Evolutionary conservation across 2,329 filamentous ascomycete species (phyloP).

Genomic region (Penicillium concentricum): DNA sequence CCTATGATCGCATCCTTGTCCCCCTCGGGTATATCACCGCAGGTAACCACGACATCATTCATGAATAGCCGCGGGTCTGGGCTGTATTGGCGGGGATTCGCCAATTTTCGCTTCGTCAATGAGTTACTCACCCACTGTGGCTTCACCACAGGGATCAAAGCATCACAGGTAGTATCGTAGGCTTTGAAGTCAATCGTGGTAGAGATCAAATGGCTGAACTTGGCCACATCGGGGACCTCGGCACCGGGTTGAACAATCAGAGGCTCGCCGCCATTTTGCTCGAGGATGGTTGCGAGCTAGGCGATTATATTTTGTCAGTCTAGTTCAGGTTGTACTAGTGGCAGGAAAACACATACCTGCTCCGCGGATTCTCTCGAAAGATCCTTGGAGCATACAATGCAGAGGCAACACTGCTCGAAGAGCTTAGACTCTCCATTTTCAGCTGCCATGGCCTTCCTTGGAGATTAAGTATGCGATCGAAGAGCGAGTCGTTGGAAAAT

Average conservation of each 20-base stretch:
- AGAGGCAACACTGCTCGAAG: slow-evolving; percentile 48
- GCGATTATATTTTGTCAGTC: slow-evolving; percentile 7
- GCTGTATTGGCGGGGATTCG: slow-evolving; percentile 78
- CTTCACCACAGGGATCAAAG: slow-evolving; percentile 81
- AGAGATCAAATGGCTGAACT: slow-evolving; percentile 66
- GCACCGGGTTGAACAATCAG: slow-evolving; percentile 41
- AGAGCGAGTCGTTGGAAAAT: background rate
- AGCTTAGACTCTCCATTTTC: slow-evolving; percentile 33
- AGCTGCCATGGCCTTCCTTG: slow-evolving; percentile 25
- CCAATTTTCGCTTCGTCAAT: slow-evolving; percentile 66
- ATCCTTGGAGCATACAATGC: slow-evolving; percentile 46
- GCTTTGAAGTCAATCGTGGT: slow-evolving; percentile 89
- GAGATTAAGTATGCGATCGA: background rate
- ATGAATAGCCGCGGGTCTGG: slow-evolving; percentile 91
- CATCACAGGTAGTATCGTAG: slow-evolving; percentile 70
- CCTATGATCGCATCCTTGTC: slow-evolving; percentile 93
- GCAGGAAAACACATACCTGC: slow-evolving; percentile 35
- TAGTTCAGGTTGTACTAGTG: background rate
- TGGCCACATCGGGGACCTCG: slow-evolving; percentile 39
- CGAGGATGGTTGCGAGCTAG: slow-evolving; percentile 49
- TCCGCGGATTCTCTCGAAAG: slow-evolving; percentile 40
- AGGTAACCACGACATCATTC: slow-evolving; percentile 77
- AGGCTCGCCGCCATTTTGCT: slow-evolving; percentile 51
- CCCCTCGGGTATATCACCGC: slow-evolving; percentile 76
- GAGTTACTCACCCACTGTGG: slow-evolving; percentile 76